Base-by-base conservation (phyloP, 2,329 filamentous ascomycete species). In the Didymella arachidicola region DNA sequence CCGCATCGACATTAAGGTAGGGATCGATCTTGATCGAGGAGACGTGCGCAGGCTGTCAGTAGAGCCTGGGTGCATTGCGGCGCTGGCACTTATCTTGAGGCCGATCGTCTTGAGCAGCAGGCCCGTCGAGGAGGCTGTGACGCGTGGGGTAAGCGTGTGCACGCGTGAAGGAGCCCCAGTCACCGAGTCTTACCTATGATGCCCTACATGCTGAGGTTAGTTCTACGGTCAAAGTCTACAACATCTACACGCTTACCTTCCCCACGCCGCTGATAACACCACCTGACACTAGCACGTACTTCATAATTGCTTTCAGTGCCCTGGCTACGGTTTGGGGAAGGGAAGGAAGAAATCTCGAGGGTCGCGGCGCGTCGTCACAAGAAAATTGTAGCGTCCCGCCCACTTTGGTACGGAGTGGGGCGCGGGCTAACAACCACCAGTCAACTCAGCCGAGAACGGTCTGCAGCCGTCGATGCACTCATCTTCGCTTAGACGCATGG, bases 261-360 rank as follows among this genome's bases (percentile, higher is more conserved):
- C 73, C 73, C 72, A 76, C 73, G 66, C 73, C 73, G 68, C 72
- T 75, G 64, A 75, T 76, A 54, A 76, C 74, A 63, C 89, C 90
- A 84, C 90, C 90, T 69, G 89, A 91, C 67, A 92, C 89, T 67
- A 92, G 83, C 78, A 93, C 88, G 83, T 92, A 92, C 82, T 92
- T 91, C 89, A 92, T 93, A 72, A 80, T 87, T 75, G 72, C 75
- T 65, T 73, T 73, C 72, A 72, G 77, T 69, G 67, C 57, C 76
- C 77, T 70, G 72, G 61, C 71, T 75, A 71, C 72, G 69, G 64
- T 68, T 74, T 75, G 74, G 74, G 72, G 76, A 78, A 68, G 62
- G 78, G 78, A 74, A 70, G 70, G 77, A 73, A 78, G 72, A 72
- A 72, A 77, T 75, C 65, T 52, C 54, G 57, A 64, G 32, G 59